Evolutionary conservation across 768 basidiomycete genomes (phyloP).

Genomic region (Boletus subparvulus): DNA sequence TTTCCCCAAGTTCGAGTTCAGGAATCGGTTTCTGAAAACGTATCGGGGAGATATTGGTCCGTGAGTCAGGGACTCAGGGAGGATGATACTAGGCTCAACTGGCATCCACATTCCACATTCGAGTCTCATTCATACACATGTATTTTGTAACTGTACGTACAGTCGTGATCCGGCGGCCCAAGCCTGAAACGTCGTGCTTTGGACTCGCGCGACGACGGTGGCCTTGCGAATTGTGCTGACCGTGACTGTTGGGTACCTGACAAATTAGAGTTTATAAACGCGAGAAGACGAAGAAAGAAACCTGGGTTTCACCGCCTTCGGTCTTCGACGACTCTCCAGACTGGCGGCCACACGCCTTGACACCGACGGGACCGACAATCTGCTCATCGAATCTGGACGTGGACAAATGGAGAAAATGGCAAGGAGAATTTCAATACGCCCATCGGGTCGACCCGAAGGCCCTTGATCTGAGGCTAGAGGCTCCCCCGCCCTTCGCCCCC

Average conservation of each 20-base stretch:
- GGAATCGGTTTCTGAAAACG: too few relatives aligned
- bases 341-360: not conserved
- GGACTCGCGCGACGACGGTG: not conserved
- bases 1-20: too few relatives aligned
- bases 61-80: too few relatives aligned
- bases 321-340: not conserved
- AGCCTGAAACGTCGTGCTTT: not conserved
- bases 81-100: too few relatives aligned
- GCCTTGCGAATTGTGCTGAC: too few relatives aligned
- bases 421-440: not conserved
- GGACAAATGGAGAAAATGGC: not conserved
- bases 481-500: not conserved
- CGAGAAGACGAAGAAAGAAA: not conserved
- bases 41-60: too few relatives aligned
- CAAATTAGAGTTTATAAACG: too few relatives aligned
- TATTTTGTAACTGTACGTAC: not conserved
- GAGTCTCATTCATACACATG: not conserved
- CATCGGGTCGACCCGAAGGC: not conserved
- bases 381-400: not conserved
- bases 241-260: too few relatives aligned
- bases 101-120: too few relatives aligned
- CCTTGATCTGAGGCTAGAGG: not conserved
- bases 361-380: not conserved
- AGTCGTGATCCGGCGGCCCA: not conserved
- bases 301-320: not conserved